phyloP scores from a whole-genome alignment of 129 eudicot species.

The Deinandra increscens region DNA sequence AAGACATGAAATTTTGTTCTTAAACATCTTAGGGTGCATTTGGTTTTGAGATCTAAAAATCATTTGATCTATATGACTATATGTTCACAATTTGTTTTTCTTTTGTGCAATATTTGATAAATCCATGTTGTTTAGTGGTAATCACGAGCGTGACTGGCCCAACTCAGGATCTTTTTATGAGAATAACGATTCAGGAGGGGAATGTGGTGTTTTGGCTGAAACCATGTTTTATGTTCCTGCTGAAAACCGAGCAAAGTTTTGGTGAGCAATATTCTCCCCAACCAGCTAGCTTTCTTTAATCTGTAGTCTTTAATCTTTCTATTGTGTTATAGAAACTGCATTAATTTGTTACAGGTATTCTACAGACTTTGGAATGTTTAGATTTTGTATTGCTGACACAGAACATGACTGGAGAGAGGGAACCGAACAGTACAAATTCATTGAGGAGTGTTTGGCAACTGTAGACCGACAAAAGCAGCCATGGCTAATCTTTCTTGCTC shows the following conservation, averaged over 20 bases:
- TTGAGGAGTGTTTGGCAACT: constrained; percentile 68
- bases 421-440: constrained; percentile 66
- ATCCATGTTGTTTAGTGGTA: constrained; percentile 50
- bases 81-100: background rate
- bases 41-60: background rate
- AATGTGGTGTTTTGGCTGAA: constrained; percentile 77
- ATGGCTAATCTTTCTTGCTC: constrained; percentile 72
- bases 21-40: background rate
- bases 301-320: background rate
- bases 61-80: background rate
- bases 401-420: constrained; percentile 90
- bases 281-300: background rate
- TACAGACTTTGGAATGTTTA: constrained; percentile 77
- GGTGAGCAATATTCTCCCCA: constrained; percentile 38
- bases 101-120: background rate
- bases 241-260: constrained; percentile 73
- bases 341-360: constrained; percentile 45
- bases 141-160: constrained; percentile 91
- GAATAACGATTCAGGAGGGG: constrained; percentile 69
- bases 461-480: constrained; percentile 73
- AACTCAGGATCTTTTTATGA: constrained; percentile 63
- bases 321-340: background rate
- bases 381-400: constrained; percentile 74
- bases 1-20: background rate
- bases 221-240: constrained; percentile 83